Evolutionary conservation across 495 filamentous ascomycete genomes (phyloP), one percentile per base, ranked within the genome.

Genomic region (Aspergillus mulundensis): DNA sequence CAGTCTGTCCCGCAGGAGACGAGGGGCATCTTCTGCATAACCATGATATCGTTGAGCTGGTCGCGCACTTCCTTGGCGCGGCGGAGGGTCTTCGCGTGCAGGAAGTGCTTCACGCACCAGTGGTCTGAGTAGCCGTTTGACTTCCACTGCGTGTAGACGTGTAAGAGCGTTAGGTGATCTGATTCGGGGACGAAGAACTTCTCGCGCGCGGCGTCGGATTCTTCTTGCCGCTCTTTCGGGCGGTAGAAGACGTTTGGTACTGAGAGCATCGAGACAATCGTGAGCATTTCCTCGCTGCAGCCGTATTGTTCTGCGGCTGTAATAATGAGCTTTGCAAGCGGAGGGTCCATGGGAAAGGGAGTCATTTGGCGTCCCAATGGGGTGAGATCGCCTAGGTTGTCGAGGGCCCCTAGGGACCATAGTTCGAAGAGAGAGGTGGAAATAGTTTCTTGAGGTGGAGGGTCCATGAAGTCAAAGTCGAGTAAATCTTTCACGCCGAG

Each of bases 381-480:
- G 0, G 95, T 99, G 19, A 99, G 79, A 53, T 96, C 91, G 25
- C 95, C 95, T 7, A 99, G 81, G 65, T 97, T 96, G 61, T 95
- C 88, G 20, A 99, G 71, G 2, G 95, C 95, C 3, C 95, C 95
- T 11, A 99, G 78, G 0, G 95, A 92, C 95, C 95, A 99, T 12
- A 99, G 84, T 64, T 99, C 95, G 77, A 97, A 99, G 2, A 99
- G 81, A 1, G 91, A 96, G 0, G 95, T 99, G 8, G 90, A 90
- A 62, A 99, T 99, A 5, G 91, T 96, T 58, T 99, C 95, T 71
- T 99, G 95, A 0, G 95, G 94, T 7, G 95, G 95, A 0, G 95
- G 94, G 60, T 99, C 95, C 91, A 99, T 96, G 63, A 99, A 99
- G 66, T 97, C 91, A 62, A 99, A 99, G 62, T 99, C 95, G 2